Conservation (phyloP, 2,329 filamentous ascomycete genomes). For the Botrytis fabae region DNA sequence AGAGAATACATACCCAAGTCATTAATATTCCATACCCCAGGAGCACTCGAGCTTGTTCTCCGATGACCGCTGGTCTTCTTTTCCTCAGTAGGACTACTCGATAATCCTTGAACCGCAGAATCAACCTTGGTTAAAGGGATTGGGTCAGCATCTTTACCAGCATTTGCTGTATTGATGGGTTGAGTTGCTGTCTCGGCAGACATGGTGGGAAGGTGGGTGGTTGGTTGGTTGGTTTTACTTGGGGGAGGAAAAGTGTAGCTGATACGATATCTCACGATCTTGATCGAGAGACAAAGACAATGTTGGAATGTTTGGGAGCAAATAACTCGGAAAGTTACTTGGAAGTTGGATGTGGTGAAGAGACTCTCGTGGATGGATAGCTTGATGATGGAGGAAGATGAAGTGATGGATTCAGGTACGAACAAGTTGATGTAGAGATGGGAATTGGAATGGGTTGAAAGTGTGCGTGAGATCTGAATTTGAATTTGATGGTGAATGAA, state of each 20-base stretch:
- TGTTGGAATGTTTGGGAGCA: background rate
- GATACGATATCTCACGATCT: slow-evolving; percentile 9
- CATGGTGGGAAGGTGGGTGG: slow-evolving; percentile 44
- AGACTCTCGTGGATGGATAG: slow-evolving; percentile 6
- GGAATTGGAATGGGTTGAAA: background rate
- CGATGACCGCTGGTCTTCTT: slow-evolving; percentile 62
- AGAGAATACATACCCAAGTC: slow-evolving; percentile 70
- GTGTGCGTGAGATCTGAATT: background rate
- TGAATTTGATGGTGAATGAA: background rate
- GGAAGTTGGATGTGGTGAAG: background rate
- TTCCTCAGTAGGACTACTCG: slow-evolving; percentile 66
- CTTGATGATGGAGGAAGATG: background rate
- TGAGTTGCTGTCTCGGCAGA: slow-evolving; percentile 47
- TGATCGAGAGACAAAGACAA: slow-evolving; percentile 5
- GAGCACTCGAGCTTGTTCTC: slow-evolving; percentile 70
- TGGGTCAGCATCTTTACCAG: slow-evolving; percentile 16
- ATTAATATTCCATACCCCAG: slow-evolving; percentile 78
- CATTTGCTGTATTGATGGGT: slow-evolving; percentile 15
- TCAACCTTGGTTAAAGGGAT: slow-evolving; percentile 80
- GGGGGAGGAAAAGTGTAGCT: background rate
- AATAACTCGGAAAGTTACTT: background rate
- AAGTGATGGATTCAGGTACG: slow-evolving; percentile 3
- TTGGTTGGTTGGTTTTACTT: background rate
- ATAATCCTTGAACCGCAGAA: slow-evolving; percentile 81
- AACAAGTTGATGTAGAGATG: background rate